phyloP scores from a whole-genome alignment of 148 eudicot species.

The Persicaria maculosa region DNA sequence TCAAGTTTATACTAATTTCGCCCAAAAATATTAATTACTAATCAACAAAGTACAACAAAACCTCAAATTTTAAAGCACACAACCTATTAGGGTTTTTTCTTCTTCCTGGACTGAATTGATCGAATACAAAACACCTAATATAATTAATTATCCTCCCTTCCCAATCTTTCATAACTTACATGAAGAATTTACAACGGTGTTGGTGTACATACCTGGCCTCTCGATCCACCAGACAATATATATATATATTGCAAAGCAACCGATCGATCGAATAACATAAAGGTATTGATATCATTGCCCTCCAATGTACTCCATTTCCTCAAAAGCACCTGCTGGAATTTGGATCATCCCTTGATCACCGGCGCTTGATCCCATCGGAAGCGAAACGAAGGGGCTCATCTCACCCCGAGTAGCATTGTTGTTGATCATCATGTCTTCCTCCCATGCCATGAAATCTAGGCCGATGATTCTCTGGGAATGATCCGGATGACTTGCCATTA shows the following conservation, averaged over 20 bases:
- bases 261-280: neutral
- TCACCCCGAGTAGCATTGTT: constrained; percentile 4
- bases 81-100: neutral
- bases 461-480: neutral
- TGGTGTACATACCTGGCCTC: neutral
- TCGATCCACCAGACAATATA: neutral
- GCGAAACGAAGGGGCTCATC: constrained; percentile 7
- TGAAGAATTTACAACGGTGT: neutral
- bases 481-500: neutral
- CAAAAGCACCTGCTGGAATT: neutral
- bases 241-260: neutral
- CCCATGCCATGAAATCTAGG: neutral
- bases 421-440: constrained; percentile 2
- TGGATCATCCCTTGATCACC: no score
- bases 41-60: neutral
- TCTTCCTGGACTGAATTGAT: neutral
- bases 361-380: neutral
- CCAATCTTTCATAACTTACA: neutral
- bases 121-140: constrained; percentile 3
- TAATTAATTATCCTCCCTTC: neutral
- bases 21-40: neutral
- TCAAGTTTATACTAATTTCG: no score
- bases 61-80: neutral
- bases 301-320: constrained; percentile 9
- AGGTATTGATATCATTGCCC: neutral